Evolutionary conservation across 768 basidiomycete species (phyloP).

Genomic region (Boletus rex-veris): DNA sequence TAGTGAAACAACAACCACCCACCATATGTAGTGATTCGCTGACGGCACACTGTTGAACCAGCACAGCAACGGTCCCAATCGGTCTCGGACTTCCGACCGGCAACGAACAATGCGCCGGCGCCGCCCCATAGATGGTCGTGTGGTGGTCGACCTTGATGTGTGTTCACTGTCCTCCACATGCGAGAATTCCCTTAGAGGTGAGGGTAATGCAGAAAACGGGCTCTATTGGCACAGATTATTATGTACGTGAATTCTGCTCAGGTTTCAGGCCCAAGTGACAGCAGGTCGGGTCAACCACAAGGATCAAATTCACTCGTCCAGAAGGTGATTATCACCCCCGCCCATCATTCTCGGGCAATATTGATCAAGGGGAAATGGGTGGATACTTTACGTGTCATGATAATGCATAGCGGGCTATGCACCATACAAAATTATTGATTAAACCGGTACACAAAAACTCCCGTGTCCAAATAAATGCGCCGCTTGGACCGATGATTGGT

Average conservation of each 20-base stretch:
- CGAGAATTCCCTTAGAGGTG: background rate
- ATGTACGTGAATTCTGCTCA: conserved; percentile 1
- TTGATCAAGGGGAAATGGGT: conserved; percentile 2
- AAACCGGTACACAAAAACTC: conserved; percentile 5
- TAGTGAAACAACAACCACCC: conserved; percentile 16
- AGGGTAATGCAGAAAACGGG: background rate
- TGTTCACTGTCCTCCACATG: background rate
- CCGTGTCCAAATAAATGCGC: background rate
- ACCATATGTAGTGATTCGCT: conserved; percentile 10
- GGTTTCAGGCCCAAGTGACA: background rate
- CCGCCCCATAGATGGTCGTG: background rate
- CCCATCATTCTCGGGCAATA: background rate
- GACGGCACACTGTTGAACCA: conserved; percentile 13
- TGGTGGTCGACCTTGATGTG: background rate
- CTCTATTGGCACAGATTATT: background rate
- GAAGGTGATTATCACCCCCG: background rate
- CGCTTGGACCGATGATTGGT: background rate
- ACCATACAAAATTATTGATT: conserved; percentile 4
- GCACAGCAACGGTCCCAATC: conserved; percentile 12
- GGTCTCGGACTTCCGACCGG: background rate
- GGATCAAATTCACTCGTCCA: background rate
- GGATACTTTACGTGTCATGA: conserved; percentile 20
- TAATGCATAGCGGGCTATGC: conserved; percentile 9
- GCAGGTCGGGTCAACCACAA: background rate
- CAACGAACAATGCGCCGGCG: conserved; percentile 4